Evolutionary conservation across 2,329 filamentous ascomycete genomes (phyloP).

Genomic region (Catunica adiposa): DNA sequence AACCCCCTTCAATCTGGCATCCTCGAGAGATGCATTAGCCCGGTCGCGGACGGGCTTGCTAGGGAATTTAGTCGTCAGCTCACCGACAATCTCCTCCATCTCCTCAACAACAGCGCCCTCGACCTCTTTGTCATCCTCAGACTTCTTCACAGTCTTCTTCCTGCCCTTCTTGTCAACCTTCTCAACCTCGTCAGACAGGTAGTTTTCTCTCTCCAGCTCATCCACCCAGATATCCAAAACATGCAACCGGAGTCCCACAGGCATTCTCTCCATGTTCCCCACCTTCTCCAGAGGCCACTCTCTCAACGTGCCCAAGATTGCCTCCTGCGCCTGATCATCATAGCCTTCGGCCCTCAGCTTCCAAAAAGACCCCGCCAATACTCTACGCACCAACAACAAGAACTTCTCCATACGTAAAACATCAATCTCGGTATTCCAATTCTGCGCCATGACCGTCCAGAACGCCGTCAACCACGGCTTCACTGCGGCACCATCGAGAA

Average conservation of each 20-base stretch:
- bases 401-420: slow-evolving; percentile 83
- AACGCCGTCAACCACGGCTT: slow-evolving; percentile 34
- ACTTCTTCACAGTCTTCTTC: slow-evolving; percentile 18
- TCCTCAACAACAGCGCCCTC: slow-evolving; percentile 38
- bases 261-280: slow-evolving; percentile 40
- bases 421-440: slow-evolving; percentile 58
- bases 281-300: slow-evolving; percentile 22
- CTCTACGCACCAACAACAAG: slow-evolving; percentile 63
- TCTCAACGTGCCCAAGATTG: slow-evolving; percentile 18
- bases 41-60: slow-evolving; percentile 57
- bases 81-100: slow-evolving; percentile 41
- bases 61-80: slow-evolving; percentile 35
- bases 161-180: slow-evolving; percentile 21
- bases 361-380: slow-evolving; percentile 52
- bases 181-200: slow-evolving; percentile 27
- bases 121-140: slow-evolving; percentile 7
- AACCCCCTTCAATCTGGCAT: slow-evolving; percentile 49
- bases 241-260: slow-evolving; percentile 75
- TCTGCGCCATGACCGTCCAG: slow-evolving; percentile 51
- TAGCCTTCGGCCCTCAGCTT: slow-evolving; percentile 7
- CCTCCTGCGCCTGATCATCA: not conserved
- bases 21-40: slow-evolving; percentile 52
- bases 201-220: slow-evolving; percentile 59
- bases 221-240: slow-evolving; percentile 83
- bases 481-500: slow-evolving; percentile 29